Evolutionary conservation across 148 eudicot genomes (phyloP).

Genomic region (Rhododendron simsii): DNA sequence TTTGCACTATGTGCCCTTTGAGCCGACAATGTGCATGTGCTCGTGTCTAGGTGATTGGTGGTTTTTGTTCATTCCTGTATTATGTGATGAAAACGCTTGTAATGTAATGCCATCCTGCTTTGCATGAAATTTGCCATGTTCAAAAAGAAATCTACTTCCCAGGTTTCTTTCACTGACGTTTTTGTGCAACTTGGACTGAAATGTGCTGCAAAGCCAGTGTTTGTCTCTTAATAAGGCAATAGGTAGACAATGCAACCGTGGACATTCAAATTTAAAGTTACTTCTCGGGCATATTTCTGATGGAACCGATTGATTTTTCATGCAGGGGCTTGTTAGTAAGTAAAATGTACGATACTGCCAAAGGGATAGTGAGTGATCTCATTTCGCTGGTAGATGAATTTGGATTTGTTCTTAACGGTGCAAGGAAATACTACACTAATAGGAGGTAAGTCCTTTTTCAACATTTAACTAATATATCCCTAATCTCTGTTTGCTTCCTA

Average conservation of each 20-base stretch:
- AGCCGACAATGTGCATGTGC: not conserved
- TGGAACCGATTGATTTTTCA: not conserved
- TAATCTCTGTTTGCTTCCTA: not conserved
- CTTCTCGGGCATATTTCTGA: not conserved
- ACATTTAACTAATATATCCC: not conserved
- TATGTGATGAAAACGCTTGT: no score
- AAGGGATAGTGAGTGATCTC: constrained; percentile 83
- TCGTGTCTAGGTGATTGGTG: not conserved
- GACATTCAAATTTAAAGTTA: not conserved
- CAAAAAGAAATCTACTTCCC: no score
- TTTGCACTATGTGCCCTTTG: not conserved
- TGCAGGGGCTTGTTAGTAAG: constrained; percentile 89
- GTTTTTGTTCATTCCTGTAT: not conserved
- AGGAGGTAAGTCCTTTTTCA: constrained; percentile 45
- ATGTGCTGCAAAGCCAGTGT: not conserved
- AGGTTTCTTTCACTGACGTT: not conserved
- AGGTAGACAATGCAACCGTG: not conserved
- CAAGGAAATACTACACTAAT: constrained; percentile 87
- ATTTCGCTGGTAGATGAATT: constrained; percentile 58
- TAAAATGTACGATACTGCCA: constrained; percentile 84
- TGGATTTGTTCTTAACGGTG: constrained; percentile 88
- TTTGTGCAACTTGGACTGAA: not conserved
- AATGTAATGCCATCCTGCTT: no score
- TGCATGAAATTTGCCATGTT: no score
- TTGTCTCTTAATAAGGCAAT: not conserved